Percentiles rank a stretch among this genome's conserved stretches.
Evolutionary conservation across 1,284 basidiomycete species (phyloP).

Genomic region (Papiliotrema laurentii): DNA sequence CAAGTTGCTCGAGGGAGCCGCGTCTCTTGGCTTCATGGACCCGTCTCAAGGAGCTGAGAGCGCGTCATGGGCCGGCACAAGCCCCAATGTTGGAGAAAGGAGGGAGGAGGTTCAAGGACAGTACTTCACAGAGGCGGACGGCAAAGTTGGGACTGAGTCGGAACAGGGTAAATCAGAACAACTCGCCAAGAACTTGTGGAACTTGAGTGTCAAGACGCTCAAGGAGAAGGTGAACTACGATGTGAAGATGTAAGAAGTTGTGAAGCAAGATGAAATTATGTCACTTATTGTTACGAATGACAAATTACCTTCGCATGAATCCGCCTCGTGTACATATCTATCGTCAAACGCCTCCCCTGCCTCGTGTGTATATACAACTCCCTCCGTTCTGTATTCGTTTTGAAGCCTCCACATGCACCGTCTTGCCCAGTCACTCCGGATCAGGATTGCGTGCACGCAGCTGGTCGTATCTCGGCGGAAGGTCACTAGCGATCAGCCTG

Average conservation of each 20-base stretch:
- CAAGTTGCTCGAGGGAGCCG: conserved; percentile 25
- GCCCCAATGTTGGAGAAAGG: conserved; percentile 11
- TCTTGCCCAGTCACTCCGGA: too few species aligned
- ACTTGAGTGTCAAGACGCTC: conserved; percentile 26
- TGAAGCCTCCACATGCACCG: too few species aligned
- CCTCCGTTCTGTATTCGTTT: too few species aligned
- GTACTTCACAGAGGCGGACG: conserved; percentile 35
- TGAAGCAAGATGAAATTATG: not conserved
- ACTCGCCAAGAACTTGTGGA: conserved; percentile 32
- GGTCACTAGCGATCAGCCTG: conserved; percentile 1
- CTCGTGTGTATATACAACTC: too few species aligned
- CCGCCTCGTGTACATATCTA: not conserved
- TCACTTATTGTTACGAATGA: not conserved
- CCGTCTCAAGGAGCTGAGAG: conserved; percentile 38
- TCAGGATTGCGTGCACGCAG: conserved; percentile 4
- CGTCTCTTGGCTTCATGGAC: conserved; percentile 37
- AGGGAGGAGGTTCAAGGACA: conserved; percentile 30
- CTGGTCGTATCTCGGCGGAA: conserved; percentile 7
- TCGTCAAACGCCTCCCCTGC: too few species aligned
- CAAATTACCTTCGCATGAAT: not conserved
- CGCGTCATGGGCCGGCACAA: conserved; percentile 37
- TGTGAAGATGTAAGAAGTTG: conserved; percentile 23
- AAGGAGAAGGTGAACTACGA: conserved; percentile 37
- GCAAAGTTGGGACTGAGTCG: conserved; percentile 34
- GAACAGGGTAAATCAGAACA: conserved; percentile 33